A percentile compares a stretch with the other conserved stretches of the same genome.
phyloP scores from a whole-genome alignment of 2,329 filamentous ascomycete species.

The Coniochaeta sp. region DNA sequence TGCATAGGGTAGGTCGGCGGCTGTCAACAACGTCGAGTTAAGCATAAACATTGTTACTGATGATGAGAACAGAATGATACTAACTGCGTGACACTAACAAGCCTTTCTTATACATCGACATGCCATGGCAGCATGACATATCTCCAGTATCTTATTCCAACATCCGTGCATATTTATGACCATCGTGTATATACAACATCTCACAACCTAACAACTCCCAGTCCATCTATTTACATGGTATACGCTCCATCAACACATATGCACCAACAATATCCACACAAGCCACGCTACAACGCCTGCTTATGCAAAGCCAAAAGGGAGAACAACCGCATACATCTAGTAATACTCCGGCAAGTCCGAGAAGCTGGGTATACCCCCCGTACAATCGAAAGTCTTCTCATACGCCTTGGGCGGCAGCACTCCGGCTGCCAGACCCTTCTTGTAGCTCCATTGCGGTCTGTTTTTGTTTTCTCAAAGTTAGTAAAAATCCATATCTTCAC shows the following conservation, averaged over 20 bases:
- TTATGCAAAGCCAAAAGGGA: not conserved
- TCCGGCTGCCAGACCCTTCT: constrained; percentile 67
- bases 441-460: constrained; percentile 80
- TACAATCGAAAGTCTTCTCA: constrained; percentile 63
- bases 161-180: not conserved
- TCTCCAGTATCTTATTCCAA: no score
- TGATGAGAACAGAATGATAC: not conserved
- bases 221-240: not conserved
- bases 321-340: constrained; percentile 13
- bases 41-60: not conserved
- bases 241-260: not conserved
- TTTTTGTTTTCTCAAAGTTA: constrained; percentile 2
- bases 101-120: no score
- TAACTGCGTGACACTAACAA: no score
- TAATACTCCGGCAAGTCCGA: constrained; percentile 44
- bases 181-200: not conserved
- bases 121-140: no score
- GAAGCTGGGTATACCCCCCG: constrained; percentile 47
- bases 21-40: not conserved
- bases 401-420: constrained; percentile 74
- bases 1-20: not conserved
- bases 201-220: no score
- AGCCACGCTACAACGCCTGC: not conserved
- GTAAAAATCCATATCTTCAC: no score
- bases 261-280: no score